Percentiles rank a stretch among this genome's conserved stretches.
These are phyloP conservation scores for Lichtheimia hyalospora DNA, from an alignment of 371 early-diverging fungal genomes.

Conservation along the genomic window DNA sequence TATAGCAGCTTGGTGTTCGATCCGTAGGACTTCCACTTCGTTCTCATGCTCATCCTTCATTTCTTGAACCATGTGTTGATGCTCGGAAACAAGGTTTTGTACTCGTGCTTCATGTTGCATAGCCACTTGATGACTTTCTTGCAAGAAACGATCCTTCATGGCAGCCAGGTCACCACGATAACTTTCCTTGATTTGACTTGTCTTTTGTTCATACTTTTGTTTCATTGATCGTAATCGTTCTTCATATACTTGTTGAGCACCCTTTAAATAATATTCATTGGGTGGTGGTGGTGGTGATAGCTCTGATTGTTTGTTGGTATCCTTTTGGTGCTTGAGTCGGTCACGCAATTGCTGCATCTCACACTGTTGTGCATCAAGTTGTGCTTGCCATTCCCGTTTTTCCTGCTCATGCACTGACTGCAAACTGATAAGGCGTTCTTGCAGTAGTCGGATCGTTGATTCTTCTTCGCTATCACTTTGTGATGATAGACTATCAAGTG, in stretches of 20 bases:
- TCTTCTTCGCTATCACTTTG: neutral
- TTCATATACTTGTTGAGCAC: slow-evolving; percentile 4
- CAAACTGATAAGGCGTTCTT: neutral
- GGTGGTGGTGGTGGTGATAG: too few species aligned
- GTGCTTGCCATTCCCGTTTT: slow-evolving; percentile 1
- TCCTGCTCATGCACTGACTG: neutral
- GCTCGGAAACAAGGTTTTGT: slow-evolving; percentile 30
- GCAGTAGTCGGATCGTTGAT: neutral
- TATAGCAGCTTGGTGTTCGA: slow-evolving; percentile 21
- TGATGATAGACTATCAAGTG: neutral
- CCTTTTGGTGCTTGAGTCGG: neutral
- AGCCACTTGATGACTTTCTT: slow-evolving; percentile 21
- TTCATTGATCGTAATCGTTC: slow-evolving; percentile 1
- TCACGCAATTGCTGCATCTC: neutral
- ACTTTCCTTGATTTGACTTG: neutral
- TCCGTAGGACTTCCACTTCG: slow-evolving; percentile 28
- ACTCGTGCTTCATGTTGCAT: slow-evolving; percentile 29
- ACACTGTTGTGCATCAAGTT: neutral
- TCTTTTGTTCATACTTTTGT: slow-evolving; percentile 2
- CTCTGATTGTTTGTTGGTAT: neutral
- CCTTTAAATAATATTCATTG: neutral
- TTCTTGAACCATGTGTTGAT: slow-evolving; percentile 24
- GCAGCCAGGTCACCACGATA: slow-evolving; percentile 11
- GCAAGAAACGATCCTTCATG: slow-evolving; percentile 17
- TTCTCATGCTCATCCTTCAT: slow-evolving; percentile 27